Percentiles rank a stretch among this genome's conserved stretches.
These are phyloP conservation scores for Viola pubescens DNA, from an alignment of 441 rosid genomes.

Conservation along the genomic window DNA sequence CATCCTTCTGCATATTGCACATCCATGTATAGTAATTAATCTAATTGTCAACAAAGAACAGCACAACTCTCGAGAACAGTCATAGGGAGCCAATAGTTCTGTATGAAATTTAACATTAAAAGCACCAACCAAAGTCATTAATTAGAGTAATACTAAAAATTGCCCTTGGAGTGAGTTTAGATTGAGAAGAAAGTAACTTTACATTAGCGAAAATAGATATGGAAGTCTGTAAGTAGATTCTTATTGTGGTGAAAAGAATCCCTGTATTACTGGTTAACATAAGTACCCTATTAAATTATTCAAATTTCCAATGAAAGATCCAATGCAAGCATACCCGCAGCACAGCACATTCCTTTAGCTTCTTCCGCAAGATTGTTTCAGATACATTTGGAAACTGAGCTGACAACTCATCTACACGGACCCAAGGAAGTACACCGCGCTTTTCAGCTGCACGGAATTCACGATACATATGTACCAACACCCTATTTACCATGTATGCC, in stretches of 20 bases:
- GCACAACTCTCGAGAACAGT: too few species aligned
- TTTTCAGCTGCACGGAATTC: slow-evolving; percentile 64
- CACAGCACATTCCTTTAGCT: slow-evolving; percentile 65
- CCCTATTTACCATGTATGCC: slow-evolving; percentile 61
- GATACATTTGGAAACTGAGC: slow-evolving; percentile 64
- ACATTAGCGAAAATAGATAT: too few species aligned
- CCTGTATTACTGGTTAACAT: too few species aligned
- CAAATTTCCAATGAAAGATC: not conserved
- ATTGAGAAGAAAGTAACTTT: too few species aligned
- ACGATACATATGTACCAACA: slow-evolving; percentile 77
- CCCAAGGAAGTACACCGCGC: slow-evolving; percentile 48
- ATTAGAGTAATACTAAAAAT: too few species aligned
- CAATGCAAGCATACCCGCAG: slow-evolving; percentile 42
- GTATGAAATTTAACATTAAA: too few species aligned
- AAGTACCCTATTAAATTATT: too few species aligned
- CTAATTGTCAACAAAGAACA: not conserved
- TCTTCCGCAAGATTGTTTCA: slow-evolving; percentile 59
- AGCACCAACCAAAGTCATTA: not conserved
- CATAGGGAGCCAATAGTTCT: not conserved
- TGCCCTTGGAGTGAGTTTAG: too few species aligned
- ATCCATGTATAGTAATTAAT: slow-evolving; percentile 16
- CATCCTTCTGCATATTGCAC: slow-evolving; percentile 54
- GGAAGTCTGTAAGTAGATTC: too few species aligned
- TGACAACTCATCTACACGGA: slow-evolving; percentile 67
- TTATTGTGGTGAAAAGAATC: too few species aligned